phyloP scores from a whole-genome alignment of 2,329 filamentous ascomycete species.

The Ilyonectria mors-panacis region DNA sequence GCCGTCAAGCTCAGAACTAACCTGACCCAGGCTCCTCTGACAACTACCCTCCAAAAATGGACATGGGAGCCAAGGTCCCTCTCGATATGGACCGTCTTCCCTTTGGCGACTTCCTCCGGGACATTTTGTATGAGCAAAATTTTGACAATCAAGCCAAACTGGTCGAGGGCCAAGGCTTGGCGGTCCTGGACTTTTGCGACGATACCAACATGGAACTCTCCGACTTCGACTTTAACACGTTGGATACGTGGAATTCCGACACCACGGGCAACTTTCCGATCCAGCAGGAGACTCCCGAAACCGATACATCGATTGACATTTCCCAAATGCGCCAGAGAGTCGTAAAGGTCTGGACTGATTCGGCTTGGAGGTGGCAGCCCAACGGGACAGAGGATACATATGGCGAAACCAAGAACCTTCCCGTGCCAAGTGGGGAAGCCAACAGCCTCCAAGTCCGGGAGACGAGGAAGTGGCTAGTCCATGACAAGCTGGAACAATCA shows the following conservation, averaged over 20 bases:
- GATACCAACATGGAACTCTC: slow-evolving; percentile 66
- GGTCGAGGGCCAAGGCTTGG: slow-evolving; percentile 58
- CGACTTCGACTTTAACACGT: slow-evolving; percentile 66
- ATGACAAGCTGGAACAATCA: slow-evolving; percentile 61
- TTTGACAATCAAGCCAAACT: slow-evolving; percentile 53
- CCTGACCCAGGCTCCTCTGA: slow-evolving; percentile 24
- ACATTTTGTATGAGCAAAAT: slow-evolving; percentile 65
- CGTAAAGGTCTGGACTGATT: slow-evolving; percentile 65
- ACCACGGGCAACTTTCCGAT: slow-evolving; percentile 51
- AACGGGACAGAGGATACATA: slow-evolving; percentile 61
- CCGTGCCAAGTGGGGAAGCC: slow-evolving; percentile 58
- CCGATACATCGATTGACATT: slow-evolving; percentile 60
- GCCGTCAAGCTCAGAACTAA: slow-evolving; percentile 15
- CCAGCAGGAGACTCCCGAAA: slow-evolving; percentile 44
- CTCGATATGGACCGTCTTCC: slow-evolving; percentile 56
- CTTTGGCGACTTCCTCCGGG: slow-evolving; percentile 66
- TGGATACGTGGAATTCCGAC: slow-evolving; percentile 64
- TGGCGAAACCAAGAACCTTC: slow-evolving; percentile 61
- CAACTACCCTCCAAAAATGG: slow-evolving; percentile 34
- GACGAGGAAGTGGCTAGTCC: slow-evolving; percentile 54
- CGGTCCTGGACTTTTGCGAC: slow-evolving; percentile 66
- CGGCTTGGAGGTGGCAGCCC: slow-evolving; percentile 66
- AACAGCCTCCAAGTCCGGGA: slow-evolving; percentile 57
- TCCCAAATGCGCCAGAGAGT: slow-evolving; percentile 63
- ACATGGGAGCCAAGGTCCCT: slow-evolving; percentile 30